Evolutionary conservation across 23 red algal species (phyloP), one percentile per base, ranked within the genome.

Genomic region (Gracilariopsis chorda): DNA sequence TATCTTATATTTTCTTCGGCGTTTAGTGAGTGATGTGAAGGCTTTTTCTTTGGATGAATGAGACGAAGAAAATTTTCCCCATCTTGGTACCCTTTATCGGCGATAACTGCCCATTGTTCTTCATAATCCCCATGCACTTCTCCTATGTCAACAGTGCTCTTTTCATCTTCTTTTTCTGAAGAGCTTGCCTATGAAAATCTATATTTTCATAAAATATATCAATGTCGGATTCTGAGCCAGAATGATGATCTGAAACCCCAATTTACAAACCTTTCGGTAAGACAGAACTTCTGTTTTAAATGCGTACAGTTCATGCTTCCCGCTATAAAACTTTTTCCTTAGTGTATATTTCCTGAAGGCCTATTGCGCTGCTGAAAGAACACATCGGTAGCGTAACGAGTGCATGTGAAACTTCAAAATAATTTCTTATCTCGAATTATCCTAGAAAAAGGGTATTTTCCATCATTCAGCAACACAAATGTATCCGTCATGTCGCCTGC

Each of bases 261-360:
- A n/a, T n/a, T n/a, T n/a, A n/a, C 43, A 86, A 24, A 3, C 62
- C 82, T 35, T 71, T 86, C 1, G 63, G 28, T 6, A 71, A 2
- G 20, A 86, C 82, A 17, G 41, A 2, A 86, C 45, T 36, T 86
- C 43, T 2, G 46, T 65, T 49, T 86, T 86, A 65, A 49, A 86
- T 25, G 60, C 62, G 23, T 86, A 86, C 14, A 86, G 27, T 24
- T 86, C 71, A 45, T 72, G 82, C 23, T 86, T 86, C 16, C 82
- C 61, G 23, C 63, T 86, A 8, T 36, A 86, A 35, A 71, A 69
- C 19, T 48, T 12, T 86, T 86, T 36, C 45, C 82, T 23, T 86
- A 58, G 20, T 86, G 42, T 24, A 86, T 55, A 65, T 41, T 72
- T 51, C 56, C 63, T 34, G 12, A 13, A 3, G 82, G 82, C 0